Percentiles rank a stretch among this genome's conserved stretches.
These are phyloP conservation scores for Neofusicoccum parvum DNA, from an alignment of 2,329 filamentous ascomycete species.

Conservation along the genomic window DNA sequence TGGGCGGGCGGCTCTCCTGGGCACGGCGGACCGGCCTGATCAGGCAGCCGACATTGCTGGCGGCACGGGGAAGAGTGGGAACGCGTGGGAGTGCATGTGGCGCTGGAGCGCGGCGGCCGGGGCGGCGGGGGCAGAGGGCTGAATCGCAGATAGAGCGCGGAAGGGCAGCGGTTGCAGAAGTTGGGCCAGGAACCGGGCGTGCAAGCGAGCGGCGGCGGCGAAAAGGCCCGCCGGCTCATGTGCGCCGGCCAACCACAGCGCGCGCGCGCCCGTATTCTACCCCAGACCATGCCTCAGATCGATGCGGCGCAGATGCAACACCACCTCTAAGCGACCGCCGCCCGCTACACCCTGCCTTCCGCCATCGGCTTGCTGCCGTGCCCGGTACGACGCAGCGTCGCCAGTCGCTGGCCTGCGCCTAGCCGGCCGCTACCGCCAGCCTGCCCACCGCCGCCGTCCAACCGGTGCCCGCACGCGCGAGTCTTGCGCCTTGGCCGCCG, in stretches of 20 bases:
- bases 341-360: neutral
- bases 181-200: neutral
- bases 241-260: neutral
- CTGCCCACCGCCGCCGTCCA: no score
- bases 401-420: neutral
- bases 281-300: neutral
- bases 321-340: neutral
- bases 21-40: neutral
- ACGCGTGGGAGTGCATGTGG: neutral
- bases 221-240: neutral
- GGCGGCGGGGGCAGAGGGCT: neutral
- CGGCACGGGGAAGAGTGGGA: constrained; percentile 1
- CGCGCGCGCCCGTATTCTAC: neutral
- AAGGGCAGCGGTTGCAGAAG: neutral
- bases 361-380: neutral
- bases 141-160: constrained; percentile 11
- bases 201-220: neutral
- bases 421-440: neutral
- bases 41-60: neutral
- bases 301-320: neutral
- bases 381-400: neutral
- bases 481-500: no score
- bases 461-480: no score
- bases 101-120: no score
- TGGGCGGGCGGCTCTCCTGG: neutral